Percentiles rank a stretch among this genome's conserved stretches.
Evolutionary conservation across 139 green algal species (phyloP).

Genomic region (Chlorella sp.): DNA sequence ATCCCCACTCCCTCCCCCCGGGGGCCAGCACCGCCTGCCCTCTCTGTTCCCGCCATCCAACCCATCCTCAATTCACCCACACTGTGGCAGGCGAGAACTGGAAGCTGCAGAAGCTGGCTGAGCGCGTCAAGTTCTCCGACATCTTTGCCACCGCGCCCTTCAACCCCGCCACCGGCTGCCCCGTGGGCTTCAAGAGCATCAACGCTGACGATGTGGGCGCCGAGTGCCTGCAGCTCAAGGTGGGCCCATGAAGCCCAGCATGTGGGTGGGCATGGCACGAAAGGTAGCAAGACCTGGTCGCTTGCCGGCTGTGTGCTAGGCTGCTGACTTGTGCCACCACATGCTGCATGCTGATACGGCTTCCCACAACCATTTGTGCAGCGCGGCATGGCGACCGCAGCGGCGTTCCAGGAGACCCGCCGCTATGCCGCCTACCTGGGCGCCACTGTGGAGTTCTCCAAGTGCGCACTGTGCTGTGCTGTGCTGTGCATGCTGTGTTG

Average conservation of each 20-base stretch:
- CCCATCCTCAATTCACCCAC: no score
- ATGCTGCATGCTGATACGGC: no score
- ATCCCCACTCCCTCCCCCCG: no score
- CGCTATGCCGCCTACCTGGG: conserved; percentile 54
- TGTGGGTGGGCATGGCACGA: no score
- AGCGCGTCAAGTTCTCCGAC: not conserved
- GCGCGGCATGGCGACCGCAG: conserved; percentile 41
- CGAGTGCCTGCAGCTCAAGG: conserved; percentile 11
- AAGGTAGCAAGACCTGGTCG: no score
- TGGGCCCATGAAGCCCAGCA: no score
- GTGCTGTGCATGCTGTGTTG: not conserved
- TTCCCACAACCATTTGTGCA: not conserved
- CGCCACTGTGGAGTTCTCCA: conserved; percentile 67
- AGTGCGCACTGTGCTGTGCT: conserved; percentile 38
- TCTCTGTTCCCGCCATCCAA: no score
- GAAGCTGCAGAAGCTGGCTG: conserved; percentile 2
- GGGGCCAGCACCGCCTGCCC: no score
- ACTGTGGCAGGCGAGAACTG: conserved; percentile 13
- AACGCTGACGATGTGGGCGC: conserved; percentile 10
- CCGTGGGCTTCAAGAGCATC: conserved; percentile 10
- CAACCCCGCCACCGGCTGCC: not conserved
- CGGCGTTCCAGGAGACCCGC: conserved; percentile 68
- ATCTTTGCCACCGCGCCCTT: conserved; percentile 10
- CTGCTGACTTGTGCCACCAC: no score
- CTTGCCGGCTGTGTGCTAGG: no score